Base-by-base conservation (phyloP, 1,284 basidiomycete species). In the Phaffia rhodozyma region DNA sequence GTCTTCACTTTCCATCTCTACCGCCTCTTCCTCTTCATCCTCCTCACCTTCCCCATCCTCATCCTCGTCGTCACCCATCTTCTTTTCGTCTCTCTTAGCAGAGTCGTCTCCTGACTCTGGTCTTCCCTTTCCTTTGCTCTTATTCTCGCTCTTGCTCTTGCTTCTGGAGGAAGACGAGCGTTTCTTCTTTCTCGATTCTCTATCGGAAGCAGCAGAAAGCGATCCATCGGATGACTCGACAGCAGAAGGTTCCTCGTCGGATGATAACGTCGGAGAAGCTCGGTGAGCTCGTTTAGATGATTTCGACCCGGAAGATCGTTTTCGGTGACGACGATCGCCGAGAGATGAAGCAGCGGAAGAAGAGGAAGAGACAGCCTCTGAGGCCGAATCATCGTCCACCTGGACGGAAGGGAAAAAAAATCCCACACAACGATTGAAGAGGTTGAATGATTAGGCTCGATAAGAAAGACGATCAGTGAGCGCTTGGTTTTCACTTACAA, bases 21-120 rank as follows among this genome's bases (percentile, higher is more conserved):
- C 73, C 18, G 71, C 76, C 18, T 71, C 67, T 3, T 67, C 86
- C 27, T 85, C 85, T 48, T 86, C 85, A 9, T 83, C 83, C 55
- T 86, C 38, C 38, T 43, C 38, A 43, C 38, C 38, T 43, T 43
- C 38, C 2, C 38, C 38, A 11, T 43, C 38, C 2, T 43, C 38
- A 43, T 43, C 38, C 7, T 43, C 38, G 13, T 43, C 38, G 2
- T 43, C 38, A 11, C 38, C 38, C 7, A 11, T 43, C 13, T 43
- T 43, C 5, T 43, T 43, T 16, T 43, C 13, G 16, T 43, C 13
- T 16, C 13, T 43, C 13, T 16, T 43, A 16, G 6, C 13, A 43
- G 38, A 43, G 13, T 43, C 38, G 13, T 43, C 38, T 16, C 38
- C 38, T 43, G 38, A 43, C 2, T 16, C 38, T 43, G 38, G 16